Evolutionary conservation across 768 basidiomycete species (phyloP).

Genomic region (Xerocomus spinulosus): DNA sequence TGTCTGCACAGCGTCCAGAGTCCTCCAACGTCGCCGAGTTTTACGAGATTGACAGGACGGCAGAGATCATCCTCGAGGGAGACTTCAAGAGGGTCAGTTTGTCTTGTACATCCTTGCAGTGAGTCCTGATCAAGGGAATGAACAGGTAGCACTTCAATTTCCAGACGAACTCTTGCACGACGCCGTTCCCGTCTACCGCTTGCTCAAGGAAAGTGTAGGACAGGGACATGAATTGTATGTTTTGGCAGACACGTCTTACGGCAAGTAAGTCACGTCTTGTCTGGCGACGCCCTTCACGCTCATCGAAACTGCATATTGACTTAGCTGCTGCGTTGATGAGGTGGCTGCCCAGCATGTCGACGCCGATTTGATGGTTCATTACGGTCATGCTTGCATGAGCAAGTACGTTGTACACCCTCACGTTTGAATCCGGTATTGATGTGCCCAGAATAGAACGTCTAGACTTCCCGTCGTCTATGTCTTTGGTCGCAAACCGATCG

Average conservation of each 20-base stretch:
- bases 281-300: not conserved
- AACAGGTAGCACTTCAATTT: slow-evolving; percentile 86
- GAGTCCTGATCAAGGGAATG: not conserved
- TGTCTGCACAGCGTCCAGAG: slow-evolving; percentile 29
- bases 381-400: slow-evolving; percentile 94
- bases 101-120: not conserved
- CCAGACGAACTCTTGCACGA: slow-evolving; percentile 88
- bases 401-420: slow-evolving; percentile 48
- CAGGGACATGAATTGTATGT: slow-evolving; percentile 66
- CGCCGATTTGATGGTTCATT: slow-evolving; percentile 89
- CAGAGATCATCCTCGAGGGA: slow-evolving; percentile 52
- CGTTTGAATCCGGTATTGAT: not conserved
- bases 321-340: slow-evolving; percentile 93
- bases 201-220: slow-evolving; percentile 51
- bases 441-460: slow-evolving; percentile 56
- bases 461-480: slow-evolving; percentile 88
- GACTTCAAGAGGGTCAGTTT: slow-evolving; percentile 65
- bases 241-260: slow-evolving; percentile 97
- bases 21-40: slow-evolving; percentile 50
- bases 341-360: slow-evolving; percentile 92
- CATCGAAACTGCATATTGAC: not conserved
- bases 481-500: slow-evolving; percentile 71
- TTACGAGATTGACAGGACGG: slow-evolving; percentile 73
- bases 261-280: slow-evolving; percentile 52
- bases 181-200: slow-evolving; percentile 77